These are phyloP conservation scores for Nitzschia sp. DNA, from an alignment of 108 stramenopile species.

Conservation along the genomic window DNA sequence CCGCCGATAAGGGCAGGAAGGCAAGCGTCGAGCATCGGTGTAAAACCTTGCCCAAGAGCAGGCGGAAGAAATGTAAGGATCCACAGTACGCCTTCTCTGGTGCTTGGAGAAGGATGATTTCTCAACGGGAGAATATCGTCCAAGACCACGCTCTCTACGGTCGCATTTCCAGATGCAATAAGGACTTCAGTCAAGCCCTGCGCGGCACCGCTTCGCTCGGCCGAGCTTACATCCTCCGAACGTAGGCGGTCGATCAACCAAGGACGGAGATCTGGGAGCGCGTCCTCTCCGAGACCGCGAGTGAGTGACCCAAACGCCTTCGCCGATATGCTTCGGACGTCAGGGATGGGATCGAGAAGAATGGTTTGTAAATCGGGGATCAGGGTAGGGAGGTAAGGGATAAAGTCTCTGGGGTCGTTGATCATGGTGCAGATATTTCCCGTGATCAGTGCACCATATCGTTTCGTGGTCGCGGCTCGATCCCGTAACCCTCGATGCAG, in stretches of 20 bases:
- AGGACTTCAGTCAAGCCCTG: constrained; percentile 94
- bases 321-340: constrained; percentile 90
- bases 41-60: constrained; percentile 85
- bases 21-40: constrained; percentile 78
- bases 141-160: constrained; percentile 73
- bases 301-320: constrained; percentile 94
- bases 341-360: constrained; percentile 96
- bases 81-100: constrained; percentile 98
- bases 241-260: constrained; percentile 92
- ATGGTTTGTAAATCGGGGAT: constrained; percentile 91
- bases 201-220: constrained; percentile 96
- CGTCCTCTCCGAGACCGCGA: constrained; percentile 90
- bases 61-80: constrained; percentile 97
- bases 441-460: constrained; percentile 95
- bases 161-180: constrained; percentile 70
- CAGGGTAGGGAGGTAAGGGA: constrained; percentile 92
- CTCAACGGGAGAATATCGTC: constrained; percentile 90
- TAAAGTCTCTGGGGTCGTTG: constrained; percentile 90
- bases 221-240: constrained; percentile 74
- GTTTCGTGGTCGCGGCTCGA: constrained; percentile 90
- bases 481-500: constrained; percentile 95
- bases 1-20: constrained; percentile 94
- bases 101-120: constrained; percentile 84
- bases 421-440: constrained; percentile 98
- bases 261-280: constrained; percentile 88